These are phyloP conservation scores for Phytophthora pinifolia DNA, from an alignment of 352 stramenopile genomes.

Conservation along the genomic window DNA sequence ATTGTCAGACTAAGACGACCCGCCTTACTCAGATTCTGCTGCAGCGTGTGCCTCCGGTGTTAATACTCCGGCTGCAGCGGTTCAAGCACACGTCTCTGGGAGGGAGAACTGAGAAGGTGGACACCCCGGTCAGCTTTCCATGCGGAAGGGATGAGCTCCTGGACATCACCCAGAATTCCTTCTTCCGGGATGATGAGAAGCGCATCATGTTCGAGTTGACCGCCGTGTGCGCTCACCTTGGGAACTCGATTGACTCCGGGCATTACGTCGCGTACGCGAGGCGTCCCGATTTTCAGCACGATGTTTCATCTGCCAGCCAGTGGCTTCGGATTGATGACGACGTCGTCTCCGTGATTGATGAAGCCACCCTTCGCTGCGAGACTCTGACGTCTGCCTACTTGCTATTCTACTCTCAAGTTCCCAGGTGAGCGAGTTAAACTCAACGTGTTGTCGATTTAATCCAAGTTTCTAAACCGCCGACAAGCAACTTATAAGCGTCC, in stretches of 20 bases:
- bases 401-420: slow-evolving; percentile 63
- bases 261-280: slow-evolving; percentile 79
- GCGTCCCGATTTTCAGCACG: slow-evolving; percentile 4
- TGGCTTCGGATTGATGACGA: slow-evolving; percentile 83
- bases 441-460: too few species aligned
- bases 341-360: slow-evolving; percentile 48
- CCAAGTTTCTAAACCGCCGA: too few species aligned
- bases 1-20: slow-evolving; percentile 67
- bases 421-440: slow-evolving; percentile 7
- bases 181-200: slow-evolving; percentile 49
- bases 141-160: slow-evolving; percentile 38
- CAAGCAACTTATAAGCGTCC: too few species aligned
- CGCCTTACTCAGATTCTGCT: slow-evolving; percentile 73
- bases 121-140: slow-evolving; percentile 60
- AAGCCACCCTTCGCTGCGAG: slow-evolving; percentile 42
- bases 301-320: slow-evolving; percentile 15
- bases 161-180: slow-evolving; percentile 68
- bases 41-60: slow-evolving; percentile 47
- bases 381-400: slow-evolving; percentile 69
- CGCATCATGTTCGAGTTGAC: slow-evolving; percentile 55
- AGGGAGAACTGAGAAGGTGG: slow-evolving; percentile 50
- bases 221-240: slow-evolving; percentile 76
- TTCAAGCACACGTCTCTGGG: slow-evolving; percentile 52
- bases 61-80: slow-evolving; percentile 72
- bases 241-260: slow-evolving; percentile 53